Percentiles rank a stretch among this genome's conserved stretches.
Evolutionary conservation across 2,329 filamentous ascomycete species (phyloP).

Genomic region (Trichoderma sp.): DNA sequence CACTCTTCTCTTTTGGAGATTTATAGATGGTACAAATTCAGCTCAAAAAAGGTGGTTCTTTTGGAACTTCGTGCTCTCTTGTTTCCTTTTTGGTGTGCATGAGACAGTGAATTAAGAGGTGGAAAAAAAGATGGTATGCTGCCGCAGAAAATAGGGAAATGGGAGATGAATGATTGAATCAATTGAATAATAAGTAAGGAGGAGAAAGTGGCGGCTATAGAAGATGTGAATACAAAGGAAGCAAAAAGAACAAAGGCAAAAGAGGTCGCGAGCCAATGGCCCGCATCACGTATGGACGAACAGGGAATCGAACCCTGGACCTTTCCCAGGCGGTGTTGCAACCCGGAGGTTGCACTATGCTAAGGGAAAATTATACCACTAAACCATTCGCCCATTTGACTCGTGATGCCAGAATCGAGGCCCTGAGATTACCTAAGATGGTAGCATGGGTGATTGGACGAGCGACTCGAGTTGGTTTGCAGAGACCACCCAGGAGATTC

Average conservation of each 20-base stretch:
- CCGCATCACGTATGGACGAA: constrained; percentile 21
- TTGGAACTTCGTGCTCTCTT: background rate
- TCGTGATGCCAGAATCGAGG: background rate
- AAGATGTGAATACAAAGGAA: background rate
- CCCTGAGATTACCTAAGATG: background rate
- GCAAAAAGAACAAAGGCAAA: background rate
- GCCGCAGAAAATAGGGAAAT: background rate
- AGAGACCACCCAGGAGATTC: background rate
- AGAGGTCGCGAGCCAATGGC: background rate
- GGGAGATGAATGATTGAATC: background rate
- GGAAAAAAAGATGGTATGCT: background rate
- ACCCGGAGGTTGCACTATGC: background rate
- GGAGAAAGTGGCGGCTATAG: background rate
- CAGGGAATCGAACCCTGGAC: constrained; percentile 25
- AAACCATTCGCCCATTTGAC: constrained; percentile 18
- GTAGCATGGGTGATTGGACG: background rate
- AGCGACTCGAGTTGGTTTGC: background rate
- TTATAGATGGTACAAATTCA: background rate
- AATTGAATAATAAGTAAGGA: background rate
- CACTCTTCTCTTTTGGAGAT: background rate
- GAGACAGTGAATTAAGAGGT: background rate
- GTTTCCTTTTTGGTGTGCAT: background rate
- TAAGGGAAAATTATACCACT: constrained; percentile 23
- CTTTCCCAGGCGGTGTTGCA: constrained; percentile 19
- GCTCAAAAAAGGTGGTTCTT: background rate